These are phyloP conservation scores for Arthrinium phaeospermum DNA, from an alignment of 2,329 filamentous ascomycete species.

Conservation along the genomic window DNA sequence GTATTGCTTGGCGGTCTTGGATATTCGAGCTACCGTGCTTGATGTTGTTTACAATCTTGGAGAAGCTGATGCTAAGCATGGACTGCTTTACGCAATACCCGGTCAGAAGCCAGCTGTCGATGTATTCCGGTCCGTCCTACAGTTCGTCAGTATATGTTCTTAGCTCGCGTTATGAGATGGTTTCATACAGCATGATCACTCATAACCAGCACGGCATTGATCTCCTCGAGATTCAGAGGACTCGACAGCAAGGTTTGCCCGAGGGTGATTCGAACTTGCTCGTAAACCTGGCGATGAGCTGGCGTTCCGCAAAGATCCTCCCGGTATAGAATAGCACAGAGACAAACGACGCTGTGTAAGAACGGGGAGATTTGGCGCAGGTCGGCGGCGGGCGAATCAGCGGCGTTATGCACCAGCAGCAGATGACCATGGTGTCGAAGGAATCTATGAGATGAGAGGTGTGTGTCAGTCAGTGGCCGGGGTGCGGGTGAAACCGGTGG, in stretches of 20 bases:
- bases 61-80: constrained; percentile 50
- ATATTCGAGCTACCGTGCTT: constrained; percentile 38
- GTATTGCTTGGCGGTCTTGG: constrained; percentile 42
- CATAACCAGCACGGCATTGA: constrained; percentile 47
- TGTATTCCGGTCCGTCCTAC: constrained; percentile 43
- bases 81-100: constrained; percentile 50
- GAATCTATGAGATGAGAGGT: constrained; percentile 29
- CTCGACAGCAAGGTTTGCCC: constrained; percentile 47
- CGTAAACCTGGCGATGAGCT: constrained; percentile 44
- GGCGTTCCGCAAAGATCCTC: constrained; percentile 37
- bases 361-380: constrained; percentile 44
- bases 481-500: not conserved
- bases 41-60: constrained; percentile 44
- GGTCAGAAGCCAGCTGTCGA: constrained; percentile 49
- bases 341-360: constrained; percentile 46
- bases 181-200: constrained; percentile 41
- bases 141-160: not conserved
- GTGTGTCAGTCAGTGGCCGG: not conserved
- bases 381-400: constrained; percentile 41
- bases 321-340: constrained; percentile 44
- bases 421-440: constrained; percentile 37
- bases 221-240: constrained; percentile 47
- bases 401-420: constrained; percentile 33
- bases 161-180: not conserved
- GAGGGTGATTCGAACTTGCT: constrained; percentile 44